Conservation (phyloP, 1,284 basidiomycete species). For the Rhodotorula sp. region DNA sequence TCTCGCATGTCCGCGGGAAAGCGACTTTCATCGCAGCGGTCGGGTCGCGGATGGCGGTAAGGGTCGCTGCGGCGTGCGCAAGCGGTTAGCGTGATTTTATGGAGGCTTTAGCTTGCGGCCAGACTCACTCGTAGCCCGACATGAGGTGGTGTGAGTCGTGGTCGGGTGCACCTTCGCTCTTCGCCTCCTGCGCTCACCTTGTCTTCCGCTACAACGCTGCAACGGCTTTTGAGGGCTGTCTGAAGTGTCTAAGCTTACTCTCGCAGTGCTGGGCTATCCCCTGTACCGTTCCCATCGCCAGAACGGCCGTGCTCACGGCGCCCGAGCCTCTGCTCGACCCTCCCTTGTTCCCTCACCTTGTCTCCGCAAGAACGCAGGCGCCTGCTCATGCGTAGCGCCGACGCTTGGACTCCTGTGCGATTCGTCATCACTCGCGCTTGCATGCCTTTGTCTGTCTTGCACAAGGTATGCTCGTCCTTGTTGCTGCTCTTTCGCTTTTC, state of each 20-base stretch:
- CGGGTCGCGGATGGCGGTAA: slow-evolving; percentile 7
- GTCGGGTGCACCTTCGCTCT: neutral
- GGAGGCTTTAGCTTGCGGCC: rapidly evolving
- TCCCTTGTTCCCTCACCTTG: neutral
- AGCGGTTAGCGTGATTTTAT: neutral
- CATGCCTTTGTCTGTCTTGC: neutral
- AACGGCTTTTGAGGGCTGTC: too few relatives aligned
- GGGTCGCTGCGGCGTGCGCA: slow-evolving; percentile 6
- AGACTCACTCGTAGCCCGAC: slow-evolving; percentile 15
- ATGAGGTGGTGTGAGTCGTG: neutral
- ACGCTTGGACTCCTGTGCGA: too few relatives aligned
- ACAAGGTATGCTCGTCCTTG: neutral
- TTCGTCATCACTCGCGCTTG: neutral
- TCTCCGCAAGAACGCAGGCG: neutral
- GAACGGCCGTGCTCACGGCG: too few relatives aligned
- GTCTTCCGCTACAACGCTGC: neutral
- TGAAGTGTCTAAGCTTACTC: too few relatives aligned
- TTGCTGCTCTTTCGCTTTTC: neutral
- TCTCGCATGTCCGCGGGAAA: neutral
- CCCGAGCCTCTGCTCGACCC: neutral
- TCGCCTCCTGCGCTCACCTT: neutral
- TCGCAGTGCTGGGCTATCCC: too few relatives aligned
- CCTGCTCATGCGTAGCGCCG: neutral
- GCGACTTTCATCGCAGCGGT: neutral
- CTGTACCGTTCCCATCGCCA: neutral